Percentiles rank a stretch among this genome's conserved stretches.
Evolutionary conservation across 371 early-diverging fungal species (phyloP).

Genomic region (Rhizomucor pusillus): DNA sequence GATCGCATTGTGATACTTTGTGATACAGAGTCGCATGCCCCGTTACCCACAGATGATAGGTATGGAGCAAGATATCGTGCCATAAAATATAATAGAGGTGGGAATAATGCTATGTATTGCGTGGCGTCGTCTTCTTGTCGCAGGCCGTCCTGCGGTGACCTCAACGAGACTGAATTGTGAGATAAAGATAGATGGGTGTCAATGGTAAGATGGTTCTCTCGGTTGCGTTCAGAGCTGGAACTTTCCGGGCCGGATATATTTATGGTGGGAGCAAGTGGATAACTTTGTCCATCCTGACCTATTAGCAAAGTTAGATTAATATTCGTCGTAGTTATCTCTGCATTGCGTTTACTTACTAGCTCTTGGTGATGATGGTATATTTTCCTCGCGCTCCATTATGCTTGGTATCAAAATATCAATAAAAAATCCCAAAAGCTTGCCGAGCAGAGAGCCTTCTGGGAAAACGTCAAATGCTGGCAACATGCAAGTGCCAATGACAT

Average conservation of each 20-base stretch:
- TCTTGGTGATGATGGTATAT: not conserved
- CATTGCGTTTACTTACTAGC: not conserved
- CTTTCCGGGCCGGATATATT: conserved; percentile 16
- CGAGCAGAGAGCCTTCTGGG: conserved; percentile 27
- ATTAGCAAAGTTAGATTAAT: no score
- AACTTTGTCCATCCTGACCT: no score
- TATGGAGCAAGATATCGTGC: conserved; percentile 48
- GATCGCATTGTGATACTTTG: conserved; percentile 22
- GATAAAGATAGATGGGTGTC: conserved; percentile 29
- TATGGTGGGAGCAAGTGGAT: conserved; percentile 30
- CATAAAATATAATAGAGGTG: conserved; percentile 44
- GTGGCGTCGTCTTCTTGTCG: conserved; percentile 7
- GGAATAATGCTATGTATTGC: conserved; percentile 32
- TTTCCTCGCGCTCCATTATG: conserved; percentile 26
- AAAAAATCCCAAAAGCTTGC: conserved; percentile 32
- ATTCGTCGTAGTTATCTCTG: not conserved
- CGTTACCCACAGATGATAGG: conserved; percentile 17
- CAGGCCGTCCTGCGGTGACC: conserved; percentile 11
- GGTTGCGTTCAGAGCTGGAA: no score
- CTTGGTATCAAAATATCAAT: conserved; percentile 41
- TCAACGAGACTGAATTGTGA: conserved; percentile 2
- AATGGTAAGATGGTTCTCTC: conserved; percentile 36
- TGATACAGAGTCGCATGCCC: conserved; percentile 17
- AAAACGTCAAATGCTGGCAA: conserved; percentile 47
- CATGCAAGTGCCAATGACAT: conserved; percentile 31